A percentile compares a stretch with the other conserved stretches of the same genome.
Conservation (phyloP, 169 alveolate genomes). For the Cryptosporidium canis region DNA sequence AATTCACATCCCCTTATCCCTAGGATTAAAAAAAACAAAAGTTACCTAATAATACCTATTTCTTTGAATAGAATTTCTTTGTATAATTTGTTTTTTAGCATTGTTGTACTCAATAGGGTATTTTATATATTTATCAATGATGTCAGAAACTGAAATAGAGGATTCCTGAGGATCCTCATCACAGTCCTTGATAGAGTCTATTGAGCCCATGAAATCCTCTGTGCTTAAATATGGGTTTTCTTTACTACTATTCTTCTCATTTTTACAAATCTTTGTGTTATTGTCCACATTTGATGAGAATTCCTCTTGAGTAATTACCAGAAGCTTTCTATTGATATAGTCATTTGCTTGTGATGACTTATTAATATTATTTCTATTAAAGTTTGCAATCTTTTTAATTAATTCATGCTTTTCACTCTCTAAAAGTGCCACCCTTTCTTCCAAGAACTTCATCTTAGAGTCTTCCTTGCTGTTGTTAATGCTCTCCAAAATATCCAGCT, state of each 20-base stretch:
- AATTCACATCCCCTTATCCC: too few relatives aligned
- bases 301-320: neutral
- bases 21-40: too few relatives aligned
- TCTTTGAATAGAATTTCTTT: slow-evolving; percentile 48
- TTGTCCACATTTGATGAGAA: neutral
- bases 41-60: slow-evolving; percentile 23
- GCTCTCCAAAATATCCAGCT: neutral
- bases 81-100: slow-evolving; percentile 28
- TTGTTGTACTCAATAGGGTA: slow-evolving; percentile 22
- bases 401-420: slow-evolving; percentile 17
- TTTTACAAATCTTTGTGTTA: neutral
- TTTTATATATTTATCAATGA: slow-evolving; percentile 41
- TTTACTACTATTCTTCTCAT: neutral
- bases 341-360: neutral
- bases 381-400: slow-evolving; percentile 41
- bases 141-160: slow-evolving; percentile 23
- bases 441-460: neutral
- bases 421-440: neutral
- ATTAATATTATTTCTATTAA: neutral
- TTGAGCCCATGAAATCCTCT: too few relatives aligned
- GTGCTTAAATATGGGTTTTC: neutral
- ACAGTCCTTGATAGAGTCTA: neutral
- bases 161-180: neutral
- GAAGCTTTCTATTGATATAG: neutral
- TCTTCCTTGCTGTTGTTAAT: slow-evolving; percentile 3